Evolutionary conservation across 2,329 filamentous ascomycete genomes (phyloP).

Genomic region (Xylaria sp.): DNA sequence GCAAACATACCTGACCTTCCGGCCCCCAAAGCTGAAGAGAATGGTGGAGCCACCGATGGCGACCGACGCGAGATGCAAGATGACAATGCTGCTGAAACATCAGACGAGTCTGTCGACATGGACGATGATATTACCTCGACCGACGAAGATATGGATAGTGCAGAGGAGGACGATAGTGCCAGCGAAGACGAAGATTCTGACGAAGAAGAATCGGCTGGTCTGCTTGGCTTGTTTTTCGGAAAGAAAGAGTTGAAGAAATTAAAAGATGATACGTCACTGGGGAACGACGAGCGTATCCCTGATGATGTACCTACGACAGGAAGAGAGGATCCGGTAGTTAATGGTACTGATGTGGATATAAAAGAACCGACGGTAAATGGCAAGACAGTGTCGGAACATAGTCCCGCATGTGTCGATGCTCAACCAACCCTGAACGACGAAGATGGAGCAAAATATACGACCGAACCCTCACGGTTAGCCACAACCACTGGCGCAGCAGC

Average conservation of each 20-base stretch:
- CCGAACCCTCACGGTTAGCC: not conserved
- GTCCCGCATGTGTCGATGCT: not conserved
- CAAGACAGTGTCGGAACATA: not conserved
- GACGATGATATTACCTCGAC: constrained; percentile 72
- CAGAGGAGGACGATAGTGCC: constrained; percentile 52
- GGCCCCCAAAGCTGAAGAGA: constrained; percentile 29
- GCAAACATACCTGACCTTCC: constrained; percentile 67
- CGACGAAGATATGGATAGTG: constrained; percentile 60
- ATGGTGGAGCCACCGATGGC: constrained; percentile 37
- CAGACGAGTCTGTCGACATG: constrained; percentile 75
- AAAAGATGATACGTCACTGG: constrained; percentile 53
- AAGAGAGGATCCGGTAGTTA: constrained; percentile 31
- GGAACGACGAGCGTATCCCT: constrained; percentile 40
- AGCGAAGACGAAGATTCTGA: constrained; percentile 58
- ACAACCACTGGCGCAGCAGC: not conserved
- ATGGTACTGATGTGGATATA: not conserved
- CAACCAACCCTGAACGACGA: not conserved
- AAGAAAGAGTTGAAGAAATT: constrained; percentile 68
- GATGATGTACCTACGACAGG: constrained; percentile 53
- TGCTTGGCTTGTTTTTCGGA: constrained; percentile 68
- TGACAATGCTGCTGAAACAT: constrained; percentile 61
- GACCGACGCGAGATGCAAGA: constrained; percentile 9
- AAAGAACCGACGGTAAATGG: not conserved
- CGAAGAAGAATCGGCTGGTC: constrained; percentile 57
- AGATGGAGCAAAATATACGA: not conserved